Conservation (phyloP, 148 eudicot genomes). For the Dianthus caryophyllus region DNA sequence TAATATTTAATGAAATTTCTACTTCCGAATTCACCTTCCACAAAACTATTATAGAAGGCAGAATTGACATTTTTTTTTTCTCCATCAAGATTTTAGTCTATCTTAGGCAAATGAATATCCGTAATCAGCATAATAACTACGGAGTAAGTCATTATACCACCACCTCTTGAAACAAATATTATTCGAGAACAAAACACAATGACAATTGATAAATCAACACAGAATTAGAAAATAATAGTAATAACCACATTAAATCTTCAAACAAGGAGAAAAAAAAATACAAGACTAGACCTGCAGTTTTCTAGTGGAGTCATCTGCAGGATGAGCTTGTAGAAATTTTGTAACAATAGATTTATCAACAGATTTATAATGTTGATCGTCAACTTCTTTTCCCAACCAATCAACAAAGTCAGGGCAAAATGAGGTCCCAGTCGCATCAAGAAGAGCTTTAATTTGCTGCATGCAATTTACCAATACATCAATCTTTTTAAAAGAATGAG, state of each 20-base stretch:
- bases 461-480: constrained; percentile 11
- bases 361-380: constrained; percentile 47
- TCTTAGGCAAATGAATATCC: background rate
- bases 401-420: constrained; percentile 72
- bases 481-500: background rate
- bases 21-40: background rate
- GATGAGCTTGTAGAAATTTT: constrained; percentile 78
- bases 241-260: no score
- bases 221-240: background rate
- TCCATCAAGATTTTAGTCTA: background rate
- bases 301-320: constrained; percentile 67
- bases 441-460: constrained; percentile 96
- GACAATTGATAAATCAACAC: background rate
- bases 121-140: background rate
- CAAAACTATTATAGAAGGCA: background rate
- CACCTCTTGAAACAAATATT: background rate
- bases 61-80: background rate
- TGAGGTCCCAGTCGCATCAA: constrained; percentile 63
- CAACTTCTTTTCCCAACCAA: constrained; percentile 67
- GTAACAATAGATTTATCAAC: constrained; percentile 65
- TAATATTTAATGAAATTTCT: background rate
- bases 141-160: background rate
- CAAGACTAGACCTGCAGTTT: constrained; percentile 61
- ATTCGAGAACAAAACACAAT: background rate
- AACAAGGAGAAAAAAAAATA: background rate